A percentile compares a stretch with the other conserved stretches of the same genome.
Conservation (phyloP, 257 asterid species). For the Jasminum sambac region DNA sequence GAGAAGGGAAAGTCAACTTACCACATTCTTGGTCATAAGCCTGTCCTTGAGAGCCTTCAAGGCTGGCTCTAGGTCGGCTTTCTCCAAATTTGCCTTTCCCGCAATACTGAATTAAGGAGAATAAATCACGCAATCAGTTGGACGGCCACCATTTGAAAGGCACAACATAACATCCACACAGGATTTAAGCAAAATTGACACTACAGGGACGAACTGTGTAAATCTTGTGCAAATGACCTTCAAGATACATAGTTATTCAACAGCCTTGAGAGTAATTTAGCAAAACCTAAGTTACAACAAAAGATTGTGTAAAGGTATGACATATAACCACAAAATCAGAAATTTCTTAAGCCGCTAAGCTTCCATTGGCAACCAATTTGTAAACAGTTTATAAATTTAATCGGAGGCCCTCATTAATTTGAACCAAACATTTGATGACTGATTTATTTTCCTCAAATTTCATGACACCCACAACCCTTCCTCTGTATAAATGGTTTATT, state of each 20-base stretch:
- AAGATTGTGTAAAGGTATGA: no score
- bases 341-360: no score
- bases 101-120: conserved; percentile 59
- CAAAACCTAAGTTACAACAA: background rate
- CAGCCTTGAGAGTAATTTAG: background rate
- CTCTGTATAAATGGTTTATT: no score
- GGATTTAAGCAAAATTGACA: background rate
- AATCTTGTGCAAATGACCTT: background rate
- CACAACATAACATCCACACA: background rate
- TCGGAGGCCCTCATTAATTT: no score
- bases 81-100: conserved; percentile 91
- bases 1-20: conserved; percentile 33
- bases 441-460: no score
- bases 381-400: no score
- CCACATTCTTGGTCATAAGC: conserved; percentile 99
- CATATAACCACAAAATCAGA: no score
- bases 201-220: background rate
- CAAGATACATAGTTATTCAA: background rate
- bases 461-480: no score
- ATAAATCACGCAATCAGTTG: background rate
- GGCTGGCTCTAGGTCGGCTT: conserved; percentile 84
- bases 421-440: no score
- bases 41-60: conserved; percentile 95
- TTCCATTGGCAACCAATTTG: no score
- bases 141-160: background rate